Evolutionary conservation across 257 asterid genomes (phyloP), one percentile per base, ranked within the genome.

Genomic region (Primulina eburnea): DNA sequence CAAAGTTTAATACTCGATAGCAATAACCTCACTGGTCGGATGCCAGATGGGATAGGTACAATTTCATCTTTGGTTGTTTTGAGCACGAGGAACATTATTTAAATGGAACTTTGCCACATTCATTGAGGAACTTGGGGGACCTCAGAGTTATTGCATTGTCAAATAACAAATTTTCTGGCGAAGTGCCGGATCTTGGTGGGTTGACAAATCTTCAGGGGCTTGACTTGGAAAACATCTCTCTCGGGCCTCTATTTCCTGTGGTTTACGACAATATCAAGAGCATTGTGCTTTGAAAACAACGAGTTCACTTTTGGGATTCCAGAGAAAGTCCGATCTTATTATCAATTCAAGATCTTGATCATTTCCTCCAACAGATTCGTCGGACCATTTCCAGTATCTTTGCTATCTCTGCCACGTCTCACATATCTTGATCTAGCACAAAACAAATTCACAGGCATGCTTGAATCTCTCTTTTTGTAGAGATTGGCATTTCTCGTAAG

Each of bases 371-470:
- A 92, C 85, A 83, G 82, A 72, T 83, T 90, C 66, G 84, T 92
- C 43, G 97, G 95, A 24, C 98, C 95, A 3, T 87, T 92, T 72
- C 96, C 89, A 5, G 43, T 90, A 8, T 83, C 86, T 35, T 33
- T 92, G 76, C 33, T 92, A 52, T 86, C 98, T 38, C 82, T 88
- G 60, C 92, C 97, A 12, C 83, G 87, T 28, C 70, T 92, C 72
- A 60, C 68, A 32, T 87, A 74, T 71, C 73, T 92, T 24, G 84
- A 87, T 63, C 77, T 92, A 50, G 79, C 93, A 16, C 83, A 74
- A 38, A 92, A 92, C 75, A 89, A 76, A 57, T 76, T 92, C 65
- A 90, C 96, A 2, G 98, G 97, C 40, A 79, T 81, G 96, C 85
- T 92, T 38, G 4, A 53, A 6, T 28, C n/a, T 60, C 59, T 28